These are phyloP conservation scores for Eleusine coracana DNA, from an alignment of 176 grass and related monocot species.

Conservation along the genomic window DNA sequence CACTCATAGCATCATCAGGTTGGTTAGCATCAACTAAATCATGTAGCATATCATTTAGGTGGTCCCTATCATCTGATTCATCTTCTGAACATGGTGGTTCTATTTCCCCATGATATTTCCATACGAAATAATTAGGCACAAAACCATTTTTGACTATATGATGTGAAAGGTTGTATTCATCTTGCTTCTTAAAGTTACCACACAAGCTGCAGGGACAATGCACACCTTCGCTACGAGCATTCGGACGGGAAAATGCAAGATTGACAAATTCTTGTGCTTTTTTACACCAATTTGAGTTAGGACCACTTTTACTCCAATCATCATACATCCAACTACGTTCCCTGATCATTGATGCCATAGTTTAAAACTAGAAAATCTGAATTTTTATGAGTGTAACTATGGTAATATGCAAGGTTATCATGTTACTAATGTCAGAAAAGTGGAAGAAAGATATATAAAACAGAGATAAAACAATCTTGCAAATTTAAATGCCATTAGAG, in stretches of 20 bases:
- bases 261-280: not conserved
- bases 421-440: no score
- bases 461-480: no score
- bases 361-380: no score
- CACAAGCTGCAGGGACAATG: slow-evolving; percentile 1
- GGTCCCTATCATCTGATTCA: not conserved
- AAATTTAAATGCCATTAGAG: no score
- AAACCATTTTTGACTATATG: slow-evolving; percentile 20
- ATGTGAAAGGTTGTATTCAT: slow-evolving; percentile 18
- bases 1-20: no score
- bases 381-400: no score
- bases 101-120: slow-evolving; percentile 15
- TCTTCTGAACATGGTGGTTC: not conserved
- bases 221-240: slow-evolving; percentile 1
- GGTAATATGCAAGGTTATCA: no score
- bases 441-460: no score
- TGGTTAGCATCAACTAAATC: not conserved
- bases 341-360: no score
- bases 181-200: slow-evolving; percentile 20
- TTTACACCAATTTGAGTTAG: slow-evolving; percentile 18
- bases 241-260: not conserved
- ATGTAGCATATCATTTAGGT: slow-evolving; percentile 15
- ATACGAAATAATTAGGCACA: slow-evolving; percentile 7
- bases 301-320: slow-evolving; percentile 4
- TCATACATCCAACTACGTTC: not conserved